phyloP scores from a whole-genome alignment of 208 protist genomes.

The Crithidia acanthocephali region DNA sequence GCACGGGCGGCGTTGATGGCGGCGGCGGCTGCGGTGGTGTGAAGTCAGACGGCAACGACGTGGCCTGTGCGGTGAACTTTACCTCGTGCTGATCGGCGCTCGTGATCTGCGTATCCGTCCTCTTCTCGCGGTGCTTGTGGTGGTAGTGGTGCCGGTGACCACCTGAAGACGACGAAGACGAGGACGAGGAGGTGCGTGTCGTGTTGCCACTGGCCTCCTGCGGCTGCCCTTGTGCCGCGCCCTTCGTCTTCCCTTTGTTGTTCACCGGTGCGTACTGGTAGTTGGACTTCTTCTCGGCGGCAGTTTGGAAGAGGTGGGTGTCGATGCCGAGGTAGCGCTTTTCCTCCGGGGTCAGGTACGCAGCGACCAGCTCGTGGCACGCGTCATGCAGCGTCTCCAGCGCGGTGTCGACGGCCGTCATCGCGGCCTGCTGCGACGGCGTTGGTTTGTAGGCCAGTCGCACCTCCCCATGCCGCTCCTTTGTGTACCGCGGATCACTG shows the following conservation, averaged over 20 bases:
- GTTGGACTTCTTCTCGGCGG: constrained; percentile 37
- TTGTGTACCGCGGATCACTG: constrained; percentile 62
- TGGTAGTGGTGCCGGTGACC: neutral
- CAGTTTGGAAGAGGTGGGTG: constrained; percentile 82
- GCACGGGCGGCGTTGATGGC: neutral
- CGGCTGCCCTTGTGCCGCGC: neutral
- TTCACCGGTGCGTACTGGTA: constrained; percentile 68
- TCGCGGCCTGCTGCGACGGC: constrained; percentile 60
- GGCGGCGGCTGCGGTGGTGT: constrained; percentile 1
- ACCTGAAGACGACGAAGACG: neutral
- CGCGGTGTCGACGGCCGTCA: constrained; percentile 38
- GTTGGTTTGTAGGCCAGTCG: constrained; percentile 42
- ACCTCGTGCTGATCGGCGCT: neutral
- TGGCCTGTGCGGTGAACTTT: neutral
- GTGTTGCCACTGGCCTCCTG: neutral
- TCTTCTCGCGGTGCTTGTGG: neutral
- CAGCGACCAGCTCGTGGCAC: constrained; percentile 60
- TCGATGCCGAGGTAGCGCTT: constrained; percentile 82
- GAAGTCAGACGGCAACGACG: constrained; percentile 1
- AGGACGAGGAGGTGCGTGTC: neutral
- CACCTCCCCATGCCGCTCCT: constrained; percentile 47
- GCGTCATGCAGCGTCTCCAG: constrained; percentile 53
- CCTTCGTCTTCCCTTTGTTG: neutral
- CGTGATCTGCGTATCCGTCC: neutral
- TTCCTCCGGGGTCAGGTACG: constrained; percentile 76